Conservation (phyloP, 1,284 basidiomycete species). For the Neolentinus lepideus region DNA sequence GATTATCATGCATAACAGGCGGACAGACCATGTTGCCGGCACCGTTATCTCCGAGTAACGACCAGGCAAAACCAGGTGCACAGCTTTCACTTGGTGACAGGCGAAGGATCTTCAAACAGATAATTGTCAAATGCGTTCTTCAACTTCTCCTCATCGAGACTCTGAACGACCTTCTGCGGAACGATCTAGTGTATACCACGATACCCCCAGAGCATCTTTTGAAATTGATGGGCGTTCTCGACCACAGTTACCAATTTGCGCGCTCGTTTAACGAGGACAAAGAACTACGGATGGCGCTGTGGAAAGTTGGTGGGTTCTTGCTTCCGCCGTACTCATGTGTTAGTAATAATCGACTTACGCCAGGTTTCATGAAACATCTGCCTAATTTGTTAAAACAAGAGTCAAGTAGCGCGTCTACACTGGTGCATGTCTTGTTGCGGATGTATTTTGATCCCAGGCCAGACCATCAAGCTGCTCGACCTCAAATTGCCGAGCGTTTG, state of each 20-base stretch:
- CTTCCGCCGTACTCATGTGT: not conserved
- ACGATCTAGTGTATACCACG: constrained; percentile 86
- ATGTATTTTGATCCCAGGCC: constrained; percentile 94
- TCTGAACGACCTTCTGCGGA: constrained; percentile 92
- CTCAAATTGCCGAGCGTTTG: constrained; percentile 83
- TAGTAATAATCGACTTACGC: not conserved
- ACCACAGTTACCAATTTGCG: constrained; percentile 97
- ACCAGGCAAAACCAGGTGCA: constrained; percentile 37
- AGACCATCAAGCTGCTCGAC: constrained; percentile 76
- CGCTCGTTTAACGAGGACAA: constrained; percentile 98
- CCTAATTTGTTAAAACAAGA: constrained; percentile 99
- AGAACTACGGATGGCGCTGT: constrained; percentile 91
- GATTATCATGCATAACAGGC: constrained; percentile 41
- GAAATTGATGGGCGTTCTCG: constrained; percentile 89
- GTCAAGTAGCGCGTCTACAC: constrained; percentile 91
- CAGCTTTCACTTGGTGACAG: constrained; percentile 63
- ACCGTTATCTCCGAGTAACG: constrained; percentile 61
- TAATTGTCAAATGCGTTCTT: constrained; percentile 99
- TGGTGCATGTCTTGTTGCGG: constrained; percentile 86
- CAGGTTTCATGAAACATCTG: constrained; percentile 99
- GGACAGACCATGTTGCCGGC: constrained; percentile 73
- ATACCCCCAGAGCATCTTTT: constrained; percentile 94
- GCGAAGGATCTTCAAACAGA: constrained; percentile 93
- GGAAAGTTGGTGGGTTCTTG: constrained; percentile 92
- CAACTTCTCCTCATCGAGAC: constrained; percentile 97